Conservation (phyloP, 139 green algal genomes). For the Auxenochlorella pyrenoidosa region DNA sequence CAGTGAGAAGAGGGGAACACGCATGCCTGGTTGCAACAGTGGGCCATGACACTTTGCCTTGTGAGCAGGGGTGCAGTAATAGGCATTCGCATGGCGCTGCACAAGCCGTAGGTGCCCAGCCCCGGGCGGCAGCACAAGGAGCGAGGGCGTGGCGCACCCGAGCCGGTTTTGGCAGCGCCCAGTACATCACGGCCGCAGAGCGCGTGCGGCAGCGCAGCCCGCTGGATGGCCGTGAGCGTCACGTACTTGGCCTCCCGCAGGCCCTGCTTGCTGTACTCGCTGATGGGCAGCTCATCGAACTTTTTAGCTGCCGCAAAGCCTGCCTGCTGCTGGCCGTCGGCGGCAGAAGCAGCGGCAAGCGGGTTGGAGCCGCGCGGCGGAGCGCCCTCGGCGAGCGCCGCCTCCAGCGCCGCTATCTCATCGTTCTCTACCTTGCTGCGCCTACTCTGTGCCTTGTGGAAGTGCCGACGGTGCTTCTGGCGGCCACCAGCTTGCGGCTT, state of each 20-base stretch:
- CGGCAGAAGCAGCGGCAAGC: slow-evolving; percentile 1
- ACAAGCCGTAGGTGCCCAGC: neutral
- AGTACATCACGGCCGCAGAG: slow-evolving; percentile 93
- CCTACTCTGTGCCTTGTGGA: slow-evolving; percentile 23
- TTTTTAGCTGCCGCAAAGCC: slow-evolving; percentile 16
- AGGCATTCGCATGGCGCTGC: neutral
- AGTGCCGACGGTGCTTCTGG: slow-evolving; percentile 20
- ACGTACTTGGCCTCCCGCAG: slow-evolving; percentile 70
- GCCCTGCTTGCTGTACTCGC: slow-evolving; percentile 62
- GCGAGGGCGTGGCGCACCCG: slow-evolving; percentile 13
- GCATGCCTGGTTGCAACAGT: too few species aligned
- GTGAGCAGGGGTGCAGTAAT: neutral
- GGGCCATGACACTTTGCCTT: neutral
- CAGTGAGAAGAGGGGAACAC: neutral
- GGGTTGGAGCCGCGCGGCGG: slow-evolving; percentile 63
- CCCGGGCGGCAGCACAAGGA: neutral
- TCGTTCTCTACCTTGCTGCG: slow-evolving; percentile 42
- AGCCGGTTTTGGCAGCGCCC: slow-evolving; percentile 98
- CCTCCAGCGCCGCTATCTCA: slow-evolving; percentile 54
- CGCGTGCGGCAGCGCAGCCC: slow-evolving; percentile 91
- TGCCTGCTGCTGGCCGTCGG: neutral
- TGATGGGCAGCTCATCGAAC: slow-evolving; percentile 73
- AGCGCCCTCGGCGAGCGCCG: slow-evolving; percentile 32
- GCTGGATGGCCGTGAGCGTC: slow-evolving; percentile 93
- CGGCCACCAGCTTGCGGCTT: neutral